Percentiles rank a stretch among this genome's conserved stretches.
Conservation (phyloP, 768 basidiomycete species). For the Myochromella boudieri region DNA sequence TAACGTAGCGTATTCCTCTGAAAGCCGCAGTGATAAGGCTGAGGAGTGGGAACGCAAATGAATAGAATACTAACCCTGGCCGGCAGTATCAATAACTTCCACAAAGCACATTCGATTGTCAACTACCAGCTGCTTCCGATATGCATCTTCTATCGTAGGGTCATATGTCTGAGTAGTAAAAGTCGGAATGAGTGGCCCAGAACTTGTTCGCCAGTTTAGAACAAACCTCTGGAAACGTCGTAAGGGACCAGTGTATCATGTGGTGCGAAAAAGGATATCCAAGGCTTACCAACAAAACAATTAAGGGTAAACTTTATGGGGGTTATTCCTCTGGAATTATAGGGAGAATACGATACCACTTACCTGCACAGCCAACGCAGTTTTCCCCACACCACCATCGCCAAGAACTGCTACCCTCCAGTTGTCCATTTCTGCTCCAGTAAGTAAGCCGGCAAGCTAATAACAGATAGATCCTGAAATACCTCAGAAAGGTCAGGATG, state of each 20-base stretch:
- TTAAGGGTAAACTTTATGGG: constrained; percentile 82
- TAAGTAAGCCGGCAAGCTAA: constrained; percentile 18
- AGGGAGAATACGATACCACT: constrained; percentile 24
- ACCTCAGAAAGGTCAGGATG: constrained; percentile 32
- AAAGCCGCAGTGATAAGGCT: constrained; percentile 8
- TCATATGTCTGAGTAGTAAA: constrained; percentile 75
- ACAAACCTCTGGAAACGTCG: constrained; percentile 51
- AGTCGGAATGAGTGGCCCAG: constrained; percentile 16
- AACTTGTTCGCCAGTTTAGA: constrained; percentile 1
- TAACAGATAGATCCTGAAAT: constrained; percentile 12
- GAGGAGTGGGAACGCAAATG: constrained; percentile 18
- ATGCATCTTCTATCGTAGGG: constrained; percentile 98
- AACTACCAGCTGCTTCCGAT: constrained; percentile 92
- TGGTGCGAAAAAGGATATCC: constrained; percentile 15
- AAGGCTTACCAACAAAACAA: constrained; percentile 87
- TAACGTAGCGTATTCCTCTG: constrained; percentile 96
- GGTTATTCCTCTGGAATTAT: constrained; percentile 10
- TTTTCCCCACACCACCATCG: constrained; percentile 97
- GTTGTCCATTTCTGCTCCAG: constrained; percentile 70
- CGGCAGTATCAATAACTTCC: constrained; percentile 96
- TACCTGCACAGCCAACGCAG: constrained; percentile 93
- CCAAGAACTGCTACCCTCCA: constrained; percentile 96
- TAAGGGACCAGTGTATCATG: constrained; percentile 10
- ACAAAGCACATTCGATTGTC: constrained; percentile 95
- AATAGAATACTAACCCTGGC: constrained; percentile 69